These are phyloP conservation scores for Centella asiatica DNA, from an alignment of 129 eudicot genomes.

Conservation along the genomic window DNA sequence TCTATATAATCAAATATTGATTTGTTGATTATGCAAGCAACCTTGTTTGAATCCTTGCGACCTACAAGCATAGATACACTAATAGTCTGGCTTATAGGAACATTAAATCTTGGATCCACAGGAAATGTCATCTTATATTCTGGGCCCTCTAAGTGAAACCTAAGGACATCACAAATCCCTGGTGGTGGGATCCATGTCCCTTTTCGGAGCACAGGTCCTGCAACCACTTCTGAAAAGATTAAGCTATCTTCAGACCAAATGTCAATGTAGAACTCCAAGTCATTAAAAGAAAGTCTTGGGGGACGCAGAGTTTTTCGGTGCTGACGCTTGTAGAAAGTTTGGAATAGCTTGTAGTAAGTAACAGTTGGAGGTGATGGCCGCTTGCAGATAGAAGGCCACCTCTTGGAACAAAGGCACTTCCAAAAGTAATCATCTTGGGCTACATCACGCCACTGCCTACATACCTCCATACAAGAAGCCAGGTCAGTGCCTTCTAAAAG, in stretches of 20 bases:
- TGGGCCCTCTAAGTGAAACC: conserved; percentile 56
- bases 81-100: conserved; percentile 48
- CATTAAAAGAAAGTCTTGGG: conserved; percentile 61
- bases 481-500: conserved; percentile 68
- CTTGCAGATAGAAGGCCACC: conserved; percentile 85
- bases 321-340: conserved; percentile 55
- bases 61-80: conserved; percentile 67
- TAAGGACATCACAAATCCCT: conserved; percentile 44
- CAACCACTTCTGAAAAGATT: conserved; percentile 63
- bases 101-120: conserved; percentile 50
- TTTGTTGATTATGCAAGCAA: conserved; percentile 54
- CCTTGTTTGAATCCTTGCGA: conserved; percentile 69
- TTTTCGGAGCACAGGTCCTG: conserved; percentile 54
- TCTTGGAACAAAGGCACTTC: conserved; percentile 78
- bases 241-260: conserved; percentile 57
- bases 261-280: conserved; percentile 82
- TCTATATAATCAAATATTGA: conserved; percentile 65
- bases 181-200: conserved; percentile 60
- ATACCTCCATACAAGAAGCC: conserved; percentile 66
- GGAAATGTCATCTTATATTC: conserved; percentile 82
- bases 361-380: conserved; percentile 41
- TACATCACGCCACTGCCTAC: conserved; percentile 72
- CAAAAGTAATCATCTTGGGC: conserved; percentile 84
- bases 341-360: conserved; percentile 49
- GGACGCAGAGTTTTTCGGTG: conserved; percentile 42